Evolutionary conservation across 257 asterid species (phyloP).

Genomic region (Nicotiana undulata): DNA sequence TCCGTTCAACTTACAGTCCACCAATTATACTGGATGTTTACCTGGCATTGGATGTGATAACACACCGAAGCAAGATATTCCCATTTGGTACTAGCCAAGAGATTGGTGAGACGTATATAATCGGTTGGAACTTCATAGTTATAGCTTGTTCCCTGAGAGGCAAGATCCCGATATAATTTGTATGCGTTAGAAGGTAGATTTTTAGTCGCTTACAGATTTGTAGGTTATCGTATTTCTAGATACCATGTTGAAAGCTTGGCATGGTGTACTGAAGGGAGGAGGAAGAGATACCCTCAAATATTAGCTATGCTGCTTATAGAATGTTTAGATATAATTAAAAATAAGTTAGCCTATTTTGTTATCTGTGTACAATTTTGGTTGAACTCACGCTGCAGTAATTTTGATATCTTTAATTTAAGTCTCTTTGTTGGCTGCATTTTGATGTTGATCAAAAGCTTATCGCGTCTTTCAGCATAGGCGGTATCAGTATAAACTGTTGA

Average conservation of each 20-base stretch:
- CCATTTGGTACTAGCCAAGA: conserved; percentile 46
- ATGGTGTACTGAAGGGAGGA: conserved; percentile 26
- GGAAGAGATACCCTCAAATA: conserved; percentile 13
- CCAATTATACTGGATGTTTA: conserved; percentile 36
- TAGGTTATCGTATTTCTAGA: conserved; percentile 13
- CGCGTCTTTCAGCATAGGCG: background rate
- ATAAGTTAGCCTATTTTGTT: conserved; percentile 22
- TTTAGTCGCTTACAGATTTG: conserved; percentile 16
- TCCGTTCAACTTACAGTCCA: conserved; percentile 30
- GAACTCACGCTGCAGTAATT: conserved; percentile 11
- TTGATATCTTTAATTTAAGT: background rate
- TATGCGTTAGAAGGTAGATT: conserved; percentile 16
- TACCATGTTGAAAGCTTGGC: conserved; percentile 13
- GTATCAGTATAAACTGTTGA: conserved; percentile 22
- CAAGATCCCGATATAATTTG: background rate
- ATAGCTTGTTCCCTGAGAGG: background rate
- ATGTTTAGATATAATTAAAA: conserved; percentile 21
- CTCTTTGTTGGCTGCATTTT: background rate
- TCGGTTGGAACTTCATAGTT: background rate
- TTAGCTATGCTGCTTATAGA: conserved; percentile 26
- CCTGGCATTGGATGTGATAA: conserved; percentile 32
- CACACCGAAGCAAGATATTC: conserved; percentile 32
- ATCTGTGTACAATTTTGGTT: conserved; percentile 13
- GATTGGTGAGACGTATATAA: background rate
- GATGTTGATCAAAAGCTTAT: background rate